Evolutionary conservation across 805 yeast genomes (phyloP).

Genomic region (Saccharomycopsis oosterbeekiorum): DNA sequence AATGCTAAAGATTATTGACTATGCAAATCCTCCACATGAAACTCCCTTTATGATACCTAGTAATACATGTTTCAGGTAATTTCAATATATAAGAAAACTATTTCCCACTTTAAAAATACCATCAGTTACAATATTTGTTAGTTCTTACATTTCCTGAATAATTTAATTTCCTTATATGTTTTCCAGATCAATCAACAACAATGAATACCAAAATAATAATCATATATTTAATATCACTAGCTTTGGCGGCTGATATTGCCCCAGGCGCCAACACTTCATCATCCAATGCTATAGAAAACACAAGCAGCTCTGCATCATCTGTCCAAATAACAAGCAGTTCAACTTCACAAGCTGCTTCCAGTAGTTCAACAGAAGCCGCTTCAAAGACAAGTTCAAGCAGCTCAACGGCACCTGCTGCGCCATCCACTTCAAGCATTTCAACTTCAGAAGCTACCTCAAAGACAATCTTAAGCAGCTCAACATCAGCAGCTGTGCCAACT

Average conservation of each 20-base stretch:
- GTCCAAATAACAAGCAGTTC: slow-evolving; percentile 20
- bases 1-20: background rate
- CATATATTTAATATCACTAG: background rate
- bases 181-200: background rate
- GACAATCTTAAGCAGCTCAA: background rate
- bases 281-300: background rate
- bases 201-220: background rate
- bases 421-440: background rate
- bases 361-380: background rate
- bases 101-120: background rate
- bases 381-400: background rate
- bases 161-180: background rate
- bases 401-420: background rate
- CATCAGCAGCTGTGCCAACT: background rate
- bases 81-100: background rate
- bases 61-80: background rate
- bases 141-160: background rate
- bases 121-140: background rate
- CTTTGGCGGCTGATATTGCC: background rate
- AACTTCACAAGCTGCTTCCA: background rate
- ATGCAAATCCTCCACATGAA: background rate
- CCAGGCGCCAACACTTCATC: background rate
- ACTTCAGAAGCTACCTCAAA: background rate
- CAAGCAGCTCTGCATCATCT: slow-evolving; percentile 6
- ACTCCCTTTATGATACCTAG: background rate